A percentile compares a stretch with the other conserved stretches of the same genome.
phyloP scores from a whole-genome alignment of 2,329 filamentous ascomycete genomes.

The Aulographum hederae region DNA sequence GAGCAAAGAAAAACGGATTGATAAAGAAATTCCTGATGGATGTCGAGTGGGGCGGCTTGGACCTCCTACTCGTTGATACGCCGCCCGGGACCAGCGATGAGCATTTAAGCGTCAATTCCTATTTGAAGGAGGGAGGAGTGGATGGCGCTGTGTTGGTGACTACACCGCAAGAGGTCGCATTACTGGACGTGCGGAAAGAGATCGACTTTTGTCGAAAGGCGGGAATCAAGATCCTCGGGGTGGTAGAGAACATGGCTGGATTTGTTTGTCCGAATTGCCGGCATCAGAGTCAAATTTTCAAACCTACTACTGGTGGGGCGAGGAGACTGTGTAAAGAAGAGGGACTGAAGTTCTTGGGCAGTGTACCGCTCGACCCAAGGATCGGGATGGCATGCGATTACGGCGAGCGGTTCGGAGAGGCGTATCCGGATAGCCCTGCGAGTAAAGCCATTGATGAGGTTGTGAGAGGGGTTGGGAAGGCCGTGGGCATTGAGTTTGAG shows the following conservation, averaged over 20 bases:
- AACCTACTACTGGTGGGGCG: conserved; percentile 78
- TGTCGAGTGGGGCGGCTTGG: conserved; percentile 90
- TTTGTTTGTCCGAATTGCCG: conserved; percentile 83
- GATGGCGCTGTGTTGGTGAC: conserved; percentile 87
- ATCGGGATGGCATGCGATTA: conserved; percentile 96
- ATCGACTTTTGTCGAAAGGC: conserved; percentile 96
- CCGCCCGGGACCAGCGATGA: conserved; percentile 92
- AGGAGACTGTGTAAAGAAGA: conserved; percentile 66
- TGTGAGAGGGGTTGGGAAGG: conserved; percentile 49
- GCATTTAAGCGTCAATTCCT: conserved; percentile 83
- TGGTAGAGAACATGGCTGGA: conserved; percentile 96
- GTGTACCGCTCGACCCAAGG: conserved; percentile 78
- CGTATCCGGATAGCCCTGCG: conserved; percentile 82
- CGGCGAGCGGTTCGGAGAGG: conserved; percentile 92
- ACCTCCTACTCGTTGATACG: conserved; percentile 86
- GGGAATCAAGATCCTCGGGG: conserved; percentile 67
- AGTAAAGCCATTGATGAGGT: conserved; percentile 67
- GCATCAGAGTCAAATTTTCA: conserved; percentile 67
- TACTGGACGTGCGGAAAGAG: conserved; percentile 90
- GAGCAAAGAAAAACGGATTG: conserved; percentile 93
- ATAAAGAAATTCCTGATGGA: conserved; percentile 98
- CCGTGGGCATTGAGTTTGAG: conserved; percentile 10
- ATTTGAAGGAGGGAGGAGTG: conserved; percentile 78
- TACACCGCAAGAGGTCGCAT: conserved; percentile 82
- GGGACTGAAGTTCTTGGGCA: conserved; percentile 71